A percentile compares a stretch with the other conserved stretches of the same genome.
These are phyloP conservation scores for Sporothrix variecibatus DNA, from an alignment of 2,329 filamentous ascomycete genomes.

Conservation along the genomic window DNA sequence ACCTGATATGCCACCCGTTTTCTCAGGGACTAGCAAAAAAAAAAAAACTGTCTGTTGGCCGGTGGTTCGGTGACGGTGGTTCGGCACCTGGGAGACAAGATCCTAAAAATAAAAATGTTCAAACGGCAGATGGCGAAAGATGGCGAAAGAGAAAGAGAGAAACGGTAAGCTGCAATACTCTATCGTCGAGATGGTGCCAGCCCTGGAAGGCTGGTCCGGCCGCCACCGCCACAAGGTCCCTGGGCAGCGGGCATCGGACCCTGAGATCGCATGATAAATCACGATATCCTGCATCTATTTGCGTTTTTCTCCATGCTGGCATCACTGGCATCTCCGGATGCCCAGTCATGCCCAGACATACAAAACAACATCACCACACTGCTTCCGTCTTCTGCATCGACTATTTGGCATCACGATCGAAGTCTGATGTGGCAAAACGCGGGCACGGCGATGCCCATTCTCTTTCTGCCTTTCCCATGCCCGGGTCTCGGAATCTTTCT, in stretches of 20 bases:
- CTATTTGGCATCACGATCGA: background rate
- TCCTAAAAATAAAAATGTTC: background rate
- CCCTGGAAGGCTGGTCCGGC: background rate
- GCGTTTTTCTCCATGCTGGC: background rate
- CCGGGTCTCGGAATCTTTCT: no score
- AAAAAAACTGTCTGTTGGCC: background rate
- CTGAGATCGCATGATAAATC: background rate
- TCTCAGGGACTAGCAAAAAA: background rate
- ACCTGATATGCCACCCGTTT: background rate
- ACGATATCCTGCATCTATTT: background rate
- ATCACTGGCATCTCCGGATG: background rate
- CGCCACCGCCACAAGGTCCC: conserved; percentile 3
- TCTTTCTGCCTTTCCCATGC: no score
- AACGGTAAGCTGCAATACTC: background rate
- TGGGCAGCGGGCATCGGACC: background rate
- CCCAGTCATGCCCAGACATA: background rate
- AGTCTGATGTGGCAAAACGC: background rate
- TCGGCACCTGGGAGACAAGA: background rate
- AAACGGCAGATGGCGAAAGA: background rate
- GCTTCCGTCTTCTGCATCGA: background rate
- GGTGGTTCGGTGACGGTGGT: background rate
- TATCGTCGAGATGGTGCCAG: background rate
- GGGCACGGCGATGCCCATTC: no score
- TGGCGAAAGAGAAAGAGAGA: no score
- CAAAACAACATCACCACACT: background rate